These are phyloP conservation scores for Suhomyces kilbournensis DNA, from an alignment of 805 yeast species.

Conservation along the genomic window DNA sequence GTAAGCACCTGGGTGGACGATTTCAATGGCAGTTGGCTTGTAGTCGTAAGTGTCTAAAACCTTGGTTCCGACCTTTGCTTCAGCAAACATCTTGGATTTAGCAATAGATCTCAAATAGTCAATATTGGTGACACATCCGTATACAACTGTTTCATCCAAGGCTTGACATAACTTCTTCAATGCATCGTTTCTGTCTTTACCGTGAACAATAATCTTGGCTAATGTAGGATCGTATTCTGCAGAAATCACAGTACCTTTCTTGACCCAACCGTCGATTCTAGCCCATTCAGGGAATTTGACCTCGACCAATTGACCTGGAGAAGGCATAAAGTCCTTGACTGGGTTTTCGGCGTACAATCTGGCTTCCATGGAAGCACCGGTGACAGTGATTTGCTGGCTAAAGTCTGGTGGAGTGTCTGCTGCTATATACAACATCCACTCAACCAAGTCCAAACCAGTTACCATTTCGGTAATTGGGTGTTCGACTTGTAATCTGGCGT, in stretches of 20 bases:
- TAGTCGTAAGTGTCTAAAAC: conserved; percentile 80
- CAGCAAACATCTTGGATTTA: conserved; percentile 76
- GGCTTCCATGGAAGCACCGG: conserved; percentile 96
- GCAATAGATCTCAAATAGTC: conserved; percentile 88
- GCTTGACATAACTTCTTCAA: conserved; percentile 74
- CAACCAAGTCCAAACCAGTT: conserved; percentile 91
- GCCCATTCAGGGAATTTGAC: conserved; percentile 88
- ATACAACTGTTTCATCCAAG: conserved; percentile 77
- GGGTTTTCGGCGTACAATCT: conserved; percentile 97
- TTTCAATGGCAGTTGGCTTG: conserved; percentile 80
- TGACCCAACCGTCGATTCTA: conserved; percentile 92
- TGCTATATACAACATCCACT: conserved; percentile 94
- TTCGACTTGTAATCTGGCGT: conserved; percentile 95
- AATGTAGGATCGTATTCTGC: conserved; percentile 96
- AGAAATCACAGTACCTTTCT: conserved; percentile 79
- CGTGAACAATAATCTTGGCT: conserved; percentile 95
- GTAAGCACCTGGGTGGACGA: conserved; percentile 67
- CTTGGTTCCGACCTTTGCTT: conserved; percentile 83
- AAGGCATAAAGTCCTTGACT: conserved; percentile 88
- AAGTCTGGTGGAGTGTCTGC: conserved; percentile 87
- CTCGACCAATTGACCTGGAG: conserved; percentile 90
- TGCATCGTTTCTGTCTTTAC: conserved; percentile 84
- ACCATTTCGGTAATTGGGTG: conserved; percentile 96
- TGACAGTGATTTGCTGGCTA: conserved; percentile 50
- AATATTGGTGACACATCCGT: conserved; percentile 85